Evolutionary conservation across 2,329 filamentous ascomycete species (phyloP).

Genomic region (Trichothecium sympodiale): DNA sequence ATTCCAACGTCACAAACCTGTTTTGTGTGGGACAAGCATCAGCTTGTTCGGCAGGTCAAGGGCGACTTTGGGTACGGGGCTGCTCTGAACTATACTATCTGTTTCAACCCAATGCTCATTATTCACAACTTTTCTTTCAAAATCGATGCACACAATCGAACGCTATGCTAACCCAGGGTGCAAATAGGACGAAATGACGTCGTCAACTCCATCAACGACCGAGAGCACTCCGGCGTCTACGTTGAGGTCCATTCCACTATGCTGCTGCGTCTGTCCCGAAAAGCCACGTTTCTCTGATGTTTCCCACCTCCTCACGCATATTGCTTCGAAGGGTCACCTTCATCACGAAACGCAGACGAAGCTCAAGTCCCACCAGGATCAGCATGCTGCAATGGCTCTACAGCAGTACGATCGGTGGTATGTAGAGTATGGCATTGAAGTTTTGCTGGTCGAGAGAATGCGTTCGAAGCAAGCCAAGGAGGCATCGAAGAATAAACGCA

Average conservation of each 20-base stretch:
- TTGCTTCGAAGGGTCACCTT: conserved; percentile 86
- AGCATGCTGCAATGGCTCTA: conserved; percentile 50
- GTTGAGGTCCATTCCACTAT: conserved; percentile 47
- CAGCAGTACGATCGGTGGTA: conserved; percentile 73
- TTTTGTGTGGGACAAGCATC: too few relatives aligned
- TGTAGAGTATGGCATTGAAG: conserved; percentile 55
- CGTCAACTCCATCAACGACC: conserved; percentile 13
- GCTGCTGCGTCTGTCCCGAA: conserved; percentile 76
- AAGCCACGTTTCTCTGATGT: conserved; percentile 76
- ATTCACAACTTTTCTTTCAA: too few relatives aligned
- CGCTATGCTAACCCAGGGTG: too few relatives aligned
- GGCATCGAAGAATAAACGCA: conserved; percentile 38
- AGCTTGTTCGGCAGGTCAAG: too few relatives aligned
- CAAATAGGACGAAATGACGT: conserved; percentile 26
- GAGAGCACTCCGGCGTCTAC: conserved; percentile 10
- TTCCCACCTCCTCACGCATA: conserved; percentile 84
- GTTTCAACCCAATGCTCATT: too few relatives aligned
- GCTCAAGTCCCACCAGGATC: conserved; percentile 57
- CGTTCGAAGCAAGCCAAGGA: conserved; percentile 63
- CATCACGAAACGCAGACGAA: conserved; percentile 74
- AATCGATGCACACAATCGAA: too few relatives aligned
- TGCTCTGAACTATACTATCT: neutral
- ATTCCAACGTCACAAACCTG: too few relatives aligned
- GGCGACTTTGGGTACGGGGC: too few relatives aligned
- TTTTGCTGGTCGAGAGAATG: conserved; percentile 67